These are phyloP conservation scores for Canna indica DNA, from an alignment of 176 grass and related monocot genomes.

Conservation along the genomic window DNA sequence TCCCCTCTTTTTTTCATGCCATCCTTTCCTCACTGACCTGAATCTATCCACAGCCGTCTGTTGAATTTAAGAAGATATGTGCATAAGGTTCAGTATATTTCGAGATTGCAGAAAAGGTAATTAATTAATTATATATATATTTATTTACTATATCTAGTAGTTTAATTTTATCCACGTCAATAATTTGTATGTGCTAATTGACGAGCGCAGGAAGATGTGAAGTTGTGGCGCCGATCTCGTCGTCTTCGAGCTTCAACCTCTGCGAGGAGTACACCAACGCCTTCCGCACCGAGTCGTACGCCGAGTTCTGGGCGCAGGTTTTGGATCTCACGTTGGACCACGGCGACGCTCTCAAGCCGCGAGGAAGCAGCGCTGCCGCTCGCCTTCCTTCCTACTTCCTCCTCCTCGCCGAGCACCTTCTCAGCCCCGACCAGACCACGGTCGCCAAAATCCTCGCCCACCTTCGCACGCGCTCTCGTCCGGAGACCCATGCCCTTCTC, in stretches of 20 bases:
- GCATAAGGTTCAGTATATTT: slow-evolving; percentile 38
- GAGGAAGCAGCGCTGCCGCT: slow-evolving; percentile 8
- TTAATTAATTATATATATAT: too few relatives aligned
- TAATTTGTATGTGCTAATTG: background rate
- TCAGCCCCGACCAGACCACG: slow-evolving; percentile 70
- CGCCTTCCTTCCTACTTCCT: slow-evolving; percentile 60
- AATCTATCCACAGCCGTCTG: too few relatives aligned
- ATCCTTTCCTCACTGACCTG: background rate
- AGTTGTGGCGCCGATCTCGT: slow-evolving; percentile 14
- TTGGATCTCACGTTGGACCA: slow-evolving; percentile 71
- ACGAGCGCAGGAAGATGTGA: slow-evolving; percentile 3
- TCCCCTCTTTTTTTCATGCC: background rate
- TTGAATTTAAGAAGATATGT: slow-evolving; percentile 40
- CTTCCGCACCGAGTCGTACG: slow-evolving; percentile 90
- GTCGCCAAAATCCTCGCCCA: slow-evolving; percentile 34
- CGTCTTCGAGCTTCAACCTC: slow-evolving; percentile 49
- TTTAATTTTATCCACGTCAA: too few relatives aligned
- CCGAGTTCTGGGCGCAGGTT: slow-evolving; percentile 89
- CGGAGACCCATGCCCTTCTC: slow-evolving; percentile 36
- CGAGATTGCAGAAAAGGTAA: slow-evolving; percentile 33
- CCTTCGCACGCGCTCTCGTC: slow-evolving; percentile 13
- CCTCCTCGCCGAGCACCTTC: slow-evolving; percentile 70
- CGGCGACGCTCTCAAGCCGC: slow-evolving; percentile 48
- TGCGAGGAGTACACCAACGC: slow-evolving; percentile 81
- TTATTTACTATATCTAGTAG: too few relatives aligned